These are phyloP conservation scores for Infundibulicybe gibba DNA, from an alignment of 768 basidiomycete species.

Conservation along the genomic window DNA sequence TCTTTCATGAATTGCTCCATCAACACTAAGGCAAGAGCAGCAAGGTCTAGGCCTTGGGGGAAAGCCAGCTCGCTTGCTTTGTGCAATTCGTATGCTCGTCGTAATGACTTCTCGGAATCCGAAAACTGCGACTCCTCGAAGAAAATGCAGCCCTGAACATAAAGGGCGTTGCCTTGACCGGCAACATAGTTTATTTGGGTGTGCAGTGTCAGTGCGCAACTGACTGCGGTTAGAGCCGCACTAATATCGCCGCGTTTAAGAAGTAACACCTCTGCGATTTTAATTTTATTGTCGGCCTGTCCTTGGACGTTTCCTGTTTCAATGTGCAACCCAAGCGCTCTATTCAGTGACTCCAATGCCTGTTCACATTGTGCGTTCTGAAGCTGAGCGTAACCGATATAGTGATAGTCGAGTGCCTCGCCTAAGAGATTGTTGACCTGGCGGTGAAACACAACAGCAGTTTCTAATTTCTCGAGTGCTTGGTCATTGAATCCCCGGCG, in stretches of 20 bases:
- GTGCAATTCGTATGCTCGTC: constrained; percentile 16
- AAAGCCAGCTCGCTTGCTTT: constrained; percentile 6
- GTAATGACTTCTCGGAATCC: constrained; percentile 15
- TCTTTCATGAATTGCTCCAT: constrained; percentile 9
- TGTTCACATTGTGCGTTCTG: constrained; percentile 4
- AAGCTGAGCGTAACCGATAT: constrained; percentile 10
- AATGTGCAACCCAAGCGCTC: constrained; percentile 8
- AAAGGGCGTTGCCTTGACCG: constrained; percentile 23
- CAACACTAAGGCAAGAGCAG: constrained; percentile 15
- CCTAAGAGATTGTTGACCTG: constrained; percentile 8
- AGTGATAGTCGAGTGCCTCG: constrained; percentile 14
- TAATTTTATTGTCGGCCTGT: constrained; percentile 14
- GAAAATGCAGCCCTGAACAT: constrained; percentile 19
- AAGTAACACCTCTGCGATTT: constrained; percentile 10
- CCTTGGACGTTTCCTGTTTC: constrained; percentile 14
- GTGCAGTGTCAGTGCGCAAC: constrained; percentile 14
- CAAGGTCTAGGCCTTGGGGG: constrained; percentile 13
- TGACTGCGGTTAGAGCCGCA: constrained; percentile 10
- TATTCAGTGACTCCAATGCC: constrained; percentile 9
- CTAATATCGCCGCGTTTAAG: constrained; percentile 6
- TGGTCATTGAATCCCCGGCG: neutral
- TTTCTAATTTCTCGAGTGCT: neutral
- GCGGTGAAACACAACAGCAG: constrained; percentile 4
- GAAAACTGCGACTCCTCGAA: constrained; percentile 13
- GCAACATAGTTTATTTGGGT: constrained; percentile 13